Evolutionary conservation across 1,139 yeast species (phyloP).

Genomic region (Nakaseomyces glabratus): DNA sequence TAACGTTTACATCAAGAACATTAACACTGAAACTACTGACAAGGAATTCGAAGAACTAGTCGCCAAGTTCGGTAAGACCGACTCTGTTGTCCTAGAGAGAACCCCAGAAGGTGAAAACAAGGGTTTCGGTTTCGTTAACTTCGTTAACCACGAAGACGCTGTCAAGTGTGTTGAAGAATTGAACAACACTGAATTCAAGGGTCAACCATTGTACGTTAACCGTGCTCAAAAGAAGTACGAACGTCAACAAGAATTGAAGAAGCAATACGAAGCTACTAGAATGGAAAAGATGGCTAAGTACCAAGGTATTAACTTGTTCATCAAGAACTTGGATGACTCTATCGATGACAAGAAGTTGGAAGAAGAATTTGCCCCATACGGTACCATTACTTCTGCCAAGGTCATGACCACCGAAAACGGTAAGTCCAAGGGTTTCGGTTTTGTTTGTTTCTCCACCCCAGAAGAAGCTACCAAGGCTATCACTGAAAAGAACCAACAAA

Average conservation of each 20-base stretch:
- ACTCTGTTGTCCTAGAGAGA: conserved; percentile 74
- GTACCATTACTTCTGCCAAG: conserved; percentile 91
- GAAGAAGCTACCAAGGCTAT: conserved; percentile 99
- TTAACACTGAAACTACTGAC: conserved; percentile 61
- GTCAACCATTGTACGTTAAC: conserved; percentile 86
- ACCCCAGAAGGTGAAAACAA: conserved; percentile 85
- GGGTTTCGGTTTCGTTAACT: conserved; percentile 96
- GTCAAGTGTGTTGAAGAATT: conserved; percentile 85
- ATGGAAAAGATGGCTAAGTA: conserved; percentile 88
- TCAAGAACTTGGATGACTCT: conserved; percentile 92
- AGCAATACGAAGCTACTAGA: conserved; percentile 88
- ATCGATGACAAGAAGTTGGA: conserved; percentile 85
- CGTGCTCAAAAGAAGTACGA: conserved; percentile 99
- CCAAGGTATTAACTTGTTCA: conserved; percentile 95
- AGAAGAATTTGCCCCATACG: conserved; percentile 90
- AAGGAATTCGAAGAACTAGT: conserved; percentile 71
- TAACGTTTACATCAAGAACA: conserved; percentile 89
- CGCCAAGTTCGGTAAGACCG: conserved; percentile 65
- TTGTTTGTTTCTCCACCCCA: conserved; percentile 95
- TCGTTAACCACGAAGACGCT: conserved; percentile 79
- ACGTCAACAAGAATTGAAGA: conserved; percentile 93
- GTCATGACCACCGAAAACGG: conserved; percentile 94
- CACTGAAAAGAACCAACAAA: conserved; percentile 96
- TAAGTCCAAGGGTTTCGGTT: conserved; percentile 96
- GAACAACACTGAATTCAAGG: conserved; percentile 77